Base-by-base conservation (phyloP, 768 basidiomycete genomes). In the Collybiopsis luxurians region DNA sequence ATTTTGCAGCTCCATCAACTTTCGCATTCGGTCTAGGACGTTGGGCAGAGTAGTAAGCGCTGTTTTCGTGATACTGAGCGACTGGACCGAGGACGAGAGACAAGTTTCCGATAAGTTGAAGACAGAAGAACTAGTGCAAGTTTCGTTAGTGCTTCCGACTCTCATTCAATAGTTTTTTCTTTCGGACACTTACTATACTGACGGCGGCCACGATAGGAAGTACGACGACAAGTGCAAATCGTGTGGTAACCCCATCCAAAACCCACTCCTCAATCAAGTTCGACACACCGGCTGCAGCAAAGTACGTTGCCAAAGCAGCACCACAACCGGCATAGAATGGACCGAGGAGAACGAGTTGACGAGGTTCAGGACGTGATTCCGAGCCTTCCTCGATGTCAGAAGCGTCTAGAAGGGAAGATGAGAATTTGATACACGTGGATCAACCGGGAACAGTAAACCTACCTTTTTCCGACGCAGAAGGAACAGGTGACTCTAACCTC, bases 61-160 rank as follows among this genome's bases (percentile, higher is more conserved):
- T 92, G 66, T 93, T 93, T 61, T 92, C 85, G 63, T 90, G 85
- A 63, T 86, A 90, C 62, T 94, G 92, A 1, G 87, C 81, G 47
- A 94, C 86, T 23, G 92, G 92, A n/a, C 92, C 92, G 56, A 93
- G 59, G 17, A 75, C 43, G 19, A 58, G 61, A 39, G 57, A 58
- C 9, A 90, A 46, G 63, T 89, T 89, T 13, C 81, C 77, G 58
- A 90, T 63, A 36, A 91, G 82, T 64, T 89, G 87, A 19, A 87
- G 74, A 52, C 84, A 85, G 72, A 91, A 90, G 75, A 91, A 91
- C 87, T 90, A 66, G 15, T 3, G 12, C 43, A 17, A 38, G 44
- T 28, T 12, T 36, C 4, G 40, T 21, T n/a, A 28, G 15, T 21
- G n/a, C 17, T 5, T 27, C 26, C 13, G 5, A 15, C n/a, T n/a